Base-by-base conservation (phyloP, 2,329 filamentous ascomycete genomes). In the Penicillium fuscoglaucum region DNA sequence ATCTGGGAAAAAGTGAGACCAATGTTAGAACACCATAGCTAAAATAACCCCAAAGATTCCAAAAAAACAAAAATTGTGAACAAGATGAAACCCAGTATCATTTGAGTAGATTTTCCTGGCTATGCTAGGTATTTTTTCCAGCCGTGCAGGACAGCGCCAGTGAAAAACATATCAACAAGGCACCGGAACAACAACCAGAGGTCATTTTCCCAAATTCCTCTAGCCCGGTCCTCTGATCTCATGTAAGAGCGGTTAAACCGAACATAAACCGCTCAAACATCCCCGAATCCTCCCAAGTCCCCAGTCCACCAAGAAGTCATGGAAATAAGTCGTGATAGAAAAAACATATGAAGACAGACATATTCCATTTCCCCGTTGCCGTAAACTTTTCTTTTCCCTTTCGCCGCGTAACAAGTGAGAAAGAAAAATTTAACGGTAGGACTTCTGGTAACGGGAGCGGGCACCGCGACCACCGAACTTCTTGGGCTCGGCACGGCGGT, bases 401-500 rank as follows among this genome's bases (percentile, higher is more conserved):
- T 70, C 78, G 57, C 63, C 65, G 55, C 52, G 62, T 54, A 64
- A 59, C 59, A 54, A 62, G 53, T 61, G 48, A 57, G 52, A 60
- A 51, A 63, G 46, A 61, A 59, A 55, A 62, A 62, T 70, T 91
- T 93, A 96, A 93, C 93, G 91, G 89, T 97, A 96, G 72, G 93
- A 96, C 86, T 97, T 97, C 86, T 98, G 93, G 93, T 91, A 98
- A 79, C 93, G 90, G 78, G 93, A 85, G 79, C 93, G 90, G 79
- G 95, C 93, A 87, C 93, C 93, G 74, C 87, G 90, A 90, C 80
- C 80, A 75, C 81, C 82, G 76, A 83, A 83, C 87, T 97, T 97
- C 93, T 98, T 98, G 83, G 93, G 93, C 87, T 99, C 95, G 82
- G 91, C 95, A 75, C 95, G 91, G 82, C 95, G 90, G 90, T 96